These are phyloP conservation scores for Somion occarium DNA, from an alignment of 1,284 basidiomycete genomes.

Conservation along the genomic window DNA sequence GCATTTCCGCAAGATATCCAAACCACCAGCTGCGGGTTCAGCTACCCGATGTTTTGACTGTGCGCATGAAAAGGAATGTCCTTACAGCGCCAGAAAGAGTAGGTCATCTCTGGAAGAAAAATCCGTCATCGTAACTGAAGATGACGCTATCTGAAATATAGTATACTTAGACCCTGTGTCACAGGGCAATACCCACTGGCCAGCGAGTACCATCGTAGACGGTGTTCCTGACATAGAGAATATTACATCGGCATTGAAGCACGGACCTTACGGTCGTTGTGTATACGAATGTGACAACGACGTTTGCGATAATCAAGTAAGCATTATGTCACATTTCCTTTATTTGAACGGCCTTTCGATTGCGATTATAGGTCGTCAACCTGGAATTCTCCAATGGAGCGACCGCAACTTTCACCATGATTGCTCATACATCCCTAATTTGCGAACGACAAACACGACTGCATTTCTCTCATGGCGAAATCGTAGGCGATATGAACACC, in stretches of 20 bases:
- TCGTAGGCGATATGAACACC: conserved; percentile 73
- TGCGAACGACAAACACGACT: conserved; percentile 72
- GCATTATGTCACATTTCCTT: not conserved
- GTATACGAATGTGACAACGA: conserved; percentile 82
- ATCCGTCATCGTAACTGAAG: conserved; percentile 7
- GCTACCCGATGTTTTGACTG: conserved; percentile 74
- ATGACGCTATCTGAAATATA: conserved; percentile 22
- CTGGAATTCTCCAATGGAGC: conserved; percentile 72
- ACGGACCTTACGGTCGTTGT: conserved; percentile 74
- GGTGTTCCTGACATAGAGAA: conserved; percentile 77
- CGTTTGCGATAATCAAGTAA: conserved; percentile 26
- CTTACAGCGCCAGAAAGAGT: conserved; percentile 86
- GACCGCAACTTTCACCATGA: conserved; percentile 80
- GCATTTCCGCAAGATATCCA: conserved; percentile 72
- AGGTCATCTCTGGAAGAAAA: conserved; percentile 20
- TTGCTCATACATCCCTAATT: conserved; percentile 63
- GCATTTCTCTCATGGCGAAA: conserved; percentile 79
- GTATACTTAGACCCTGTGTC: conserved; percentile 69
- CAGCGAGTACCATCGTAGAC: conserved; percentile 63
- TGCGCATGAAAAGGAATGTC: conserved; percentile 62
- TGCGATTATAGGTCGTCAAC: conserved; percentile 55
- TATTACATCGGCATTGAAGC: conserved; percentile 36
- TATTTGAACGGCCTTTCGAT: not conserved
- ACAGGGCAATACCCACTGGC: conserved; percentile 57
- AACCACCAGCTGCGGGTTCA: conserved; percentile 62